Evolutionary conservation across 1,284 basidiomycete genomes (phyloP), one percentile per base, ranked within the genome.

Genomic region (Singerocomus inundabilis): DNA sequence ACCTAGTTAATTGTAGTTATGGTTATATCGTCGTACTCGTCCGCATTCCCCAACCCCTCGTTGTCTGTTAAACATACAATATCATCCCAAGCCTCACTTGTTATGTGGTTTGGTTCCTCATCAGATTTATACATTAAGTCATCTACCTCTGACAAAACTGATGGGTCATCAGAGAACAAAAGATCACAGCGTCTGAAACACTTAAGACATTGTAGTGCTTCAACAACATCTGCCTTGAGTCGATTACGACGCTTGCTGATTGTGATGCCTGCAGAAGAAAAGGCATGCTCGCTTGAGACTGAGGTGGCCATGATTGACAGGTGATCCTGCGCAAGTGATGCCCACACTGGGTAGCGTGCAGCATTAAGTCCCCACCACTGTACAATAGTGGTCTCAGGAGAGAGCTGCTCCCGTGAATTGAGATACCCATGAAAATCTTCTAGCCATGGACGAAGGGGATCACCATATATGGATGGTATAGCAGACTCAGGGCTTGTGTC

Each of bases 381-480:
- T 40, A 61, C 41, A 0, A 68, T 54, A n/a, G 69, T 52, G 6
- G 57, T 40, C 25, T 18, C 4, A 56, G 52, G 1, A 1, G 40
- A 31, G 4, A 59, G 52, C 38, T 63, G 59, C 2, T 53, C 49
- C 12, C 11, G 18, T 0, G 54, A 55, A 36, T 68, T 54, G 12
- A 71, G 47, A 48, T 69, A 72, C 21, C 36, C 18, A 11, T 64
- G 55, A 44, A 69, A 72, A 28, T 63, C 64, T 3, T 43, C 31
- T 0, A 56, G 41, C 64, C 68, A 70, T 1, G 53, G 63, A 24
- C 6, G 1, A 54, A 46, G 9, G 9, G 16, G 46, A 40, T 39
- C 21, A 13, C 51, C 48, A 43, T 24, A 13, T n/a, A n/a, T n/a
- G n/a, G n/a, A n/a, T n/a, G n/a, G n/a, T n/a, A n/a, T n/a, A n/a